Evolutionary conservation across 805 yeast genomes (phyloP).

Genomic region (Saccharomycopsis vini): DNA sequence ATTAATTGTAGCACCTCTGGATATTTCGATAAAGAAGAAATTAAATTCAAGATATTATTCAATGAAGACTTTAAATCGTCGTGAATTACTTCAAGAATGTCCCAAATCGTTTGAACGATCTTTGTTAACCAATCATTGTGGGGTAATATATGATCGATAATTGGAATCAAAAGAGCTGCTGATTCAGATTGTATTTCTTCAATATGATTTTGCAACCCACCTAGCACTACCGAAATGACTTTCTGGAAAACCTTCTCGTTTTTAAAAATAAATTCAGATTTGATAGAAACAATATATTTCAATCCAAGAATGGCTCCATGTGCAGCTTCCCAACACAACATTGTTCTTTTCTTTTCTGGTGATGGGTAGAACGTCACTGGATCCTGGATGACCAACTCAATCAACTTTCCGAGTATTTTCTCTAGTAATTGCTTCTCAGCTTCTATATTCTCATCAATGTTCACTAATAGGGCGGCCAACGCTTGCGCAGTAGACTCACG

Average conservation of each 20-base stretch:
- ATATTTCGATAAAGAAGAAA: constrained; percentile 80
- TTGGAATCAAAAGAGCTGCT: constrained; percentile 83
- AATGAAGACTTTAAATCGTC: constrained; percentile 93
- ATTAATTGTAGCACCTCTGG: constrained; percentile 65
- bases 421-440: constrained; percentile 35
- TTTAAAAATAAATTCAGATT: constrained; percentile 64
- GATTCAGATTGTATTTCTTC: constrained; percentile 98
- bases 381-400: constrained; percentile 62
- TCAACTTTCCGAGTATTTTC: constrained; percentile 55
- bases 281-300: constrained; percentile 82
- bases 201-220: constrained; percentile 70
- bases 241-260: constrained; percentile 50
- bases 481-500: constrained; percentile 96
- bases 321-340: constrained; percentile 86
- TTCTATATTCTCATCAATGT: constrained; percentile 42
- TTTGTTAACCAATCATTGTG: constrained; percentile 16
- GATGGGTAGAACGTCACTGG: constrained; percentile 25
- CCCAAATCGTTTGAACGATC: constrained; percentile 71
- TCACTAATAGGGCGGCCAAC: constrained; percentile 78
- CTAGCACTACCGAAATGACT: constrained; percentile 76
- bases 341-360: constrained; percentile 35
- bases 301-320: constrained; percentile 97
- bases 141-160: constrained; percentile 37
- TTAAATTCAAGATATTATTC: constrained; percentile 90
- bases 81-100: constrained; percentile 68